Evolutionary conservation across 2,329 filamentous ascomycete genomes (phyloP).

Genomic region (Fusarium bulbicola): DNA sequence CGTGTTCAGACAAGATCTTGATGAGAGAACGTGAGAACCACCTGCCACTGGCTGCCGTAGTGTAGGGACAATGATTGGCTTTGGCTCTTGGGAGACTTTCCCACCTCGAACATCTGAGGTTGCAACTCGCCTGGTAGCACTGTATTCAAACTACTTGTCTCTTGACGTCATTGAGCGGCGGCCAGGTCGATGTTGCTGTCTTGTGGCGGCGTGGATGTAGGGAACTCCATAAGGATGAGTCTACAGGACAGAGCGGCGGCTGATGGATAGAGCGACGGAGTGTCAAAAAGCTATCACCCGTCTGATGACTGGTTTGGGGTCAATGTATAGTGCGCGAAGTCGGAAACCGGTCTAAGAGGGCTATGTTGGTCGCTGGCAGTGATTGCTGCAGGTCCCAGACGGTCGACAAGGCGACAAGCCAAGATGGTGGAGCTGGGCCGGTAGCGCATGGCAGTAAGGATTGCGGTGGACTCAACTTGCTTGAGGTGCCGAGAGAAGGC

Average conservation of each 20-base stretch:
- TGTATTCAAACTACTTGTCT: not conserved
- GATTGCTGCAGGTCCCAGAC: not conserved
- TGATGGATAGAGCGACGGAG: not conserved
- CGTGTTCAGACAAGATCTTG: rapidly evolving
- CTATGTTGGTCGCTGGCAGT: not conserved
- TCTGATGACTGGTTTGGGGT: not conserved
- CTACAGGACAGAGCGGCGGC: rapidly evolving
- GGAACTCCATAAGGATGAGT: not conserved
- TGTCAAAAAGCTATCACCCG: not conserved
- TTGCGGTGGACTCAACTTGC: not conserved
- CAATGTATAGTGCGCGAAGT: not conserved
- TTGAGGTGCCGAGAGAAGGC: not conserved
- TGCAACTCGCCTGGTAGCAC: rapidly evolving
- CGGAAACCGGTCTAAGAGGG: not conserved
- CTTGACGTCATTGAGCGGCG: rapidly evolving
- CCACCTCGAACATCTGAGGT: not conserved
- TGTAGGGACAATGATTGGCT: not conserved
- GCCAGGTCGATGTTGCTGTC: rapidly evolving
- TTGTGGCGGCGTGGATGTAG: not conserved
- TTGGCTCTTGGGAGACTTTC: not conserved
- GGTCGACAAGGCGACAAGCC: not conserved
- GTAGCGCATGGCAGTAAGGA: too few relatives aligned
- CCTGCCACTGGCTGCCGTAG: rapidly evolving
- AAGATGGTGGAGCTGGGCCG: not conserved
- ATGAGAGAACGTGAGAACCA: not conserved